Percentiles rank a stretch among this genome's conserved stretches.
phyloP scores from a whole-genome alignment of 805 yeast species.

The Starmerella sp. region DNA sequence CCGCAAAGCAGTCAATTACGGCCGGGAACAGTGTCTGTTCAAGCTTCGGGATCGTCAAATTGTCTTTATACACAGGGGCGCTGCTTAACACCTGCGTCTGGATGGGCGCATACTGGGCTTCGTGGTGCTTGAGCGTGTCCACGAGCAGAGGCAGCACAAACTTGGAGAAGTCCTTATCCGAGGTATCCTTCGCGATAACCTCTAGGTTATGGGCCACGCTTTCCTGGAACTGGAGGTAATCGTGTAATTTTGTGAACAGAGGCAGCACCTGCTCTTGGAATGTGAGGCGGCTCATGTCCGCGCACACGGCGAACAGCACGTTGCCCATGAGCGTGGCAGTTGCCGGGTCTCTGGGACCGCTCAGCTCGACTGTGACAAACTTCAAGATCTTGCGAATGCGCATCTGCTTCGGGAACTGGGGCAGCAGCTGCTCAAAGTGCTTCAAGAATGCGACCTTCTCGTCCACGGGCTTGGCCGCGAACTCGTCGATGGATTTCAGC shows the following conservation, averaged over 20 bases:
- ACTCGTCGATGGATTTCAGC: conserved; percentile 69
- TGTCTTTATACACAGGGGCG: conserved; percentile 34
- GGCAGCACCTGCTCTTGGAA: conserved; percentile 63
- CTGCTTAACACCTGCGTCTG: conserved; percentile 46
- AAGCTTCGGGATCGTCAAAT: conserved; percentile 55
- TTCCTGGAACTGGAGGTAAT: conserved; percentile 33
- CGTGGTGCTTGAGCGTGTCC: conserved; percentile 26
- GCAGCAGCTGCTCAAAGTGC: conserved; percentile 45
- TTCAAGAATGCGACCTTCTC: conserved; percentile 62
- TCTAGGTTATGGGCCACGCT: conserved; percentile 40
- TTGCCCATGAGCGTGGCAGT: conserved; percentile 19
- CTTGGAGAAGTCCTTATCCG: conserved; percentile 41
- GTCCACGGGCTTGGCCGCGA: conserved; percentile 55
- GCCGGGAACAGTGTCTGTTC: conserved; percentile 69
- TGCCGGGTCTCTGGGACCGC: conserved; percentile 24
- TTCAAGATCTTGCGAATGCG: conserved; percentile 66
- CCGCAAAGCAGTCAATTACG: conserved; percentile 60
- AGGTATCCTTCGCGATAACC: conserved; percentile 39
- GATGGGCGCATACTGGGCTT: conserved; percentile 27
- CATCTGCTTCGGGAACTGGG: conserved; percentile 47
- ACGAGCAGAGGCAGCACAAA: conserved; percentile 37
- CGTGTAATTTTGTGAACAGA: conserved; percentile 31
- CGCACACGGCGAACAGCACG: conserved; percentile 37
- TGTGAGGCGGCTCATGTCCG: conserved; percentile 56
- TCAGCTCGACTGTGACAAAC: conserved; percentile 42